Conservation (phyloP, 2,329 filamentous ascomycete species). For the Colletotrichum sp. region DNA sequence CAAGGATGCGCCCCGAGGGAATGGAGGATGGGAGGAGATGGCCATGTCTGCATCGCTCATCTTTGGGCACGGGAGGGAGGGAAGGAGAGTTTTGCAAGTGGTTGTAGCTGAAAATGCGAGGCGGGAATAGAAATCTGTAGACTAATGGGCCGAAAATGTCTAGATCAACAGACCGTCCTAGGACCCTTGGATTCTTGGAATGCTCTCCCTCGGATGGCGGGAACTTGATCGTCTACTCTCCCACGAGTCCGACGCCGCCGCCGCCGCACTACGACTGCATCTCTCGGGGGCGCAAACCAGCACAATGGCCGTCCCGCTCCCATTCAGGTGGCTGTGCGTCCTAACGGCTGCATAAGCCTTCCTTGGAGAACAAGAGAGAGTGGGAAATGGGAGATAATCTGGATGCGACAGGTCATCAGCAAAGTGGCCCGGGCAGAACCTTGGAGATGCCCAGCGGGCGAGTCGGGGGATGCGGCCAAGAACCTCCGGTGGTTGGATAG, state of each 20-base stretch:
- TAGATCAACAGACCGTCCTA: neutral
- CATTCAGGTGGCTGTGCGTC: neutral
- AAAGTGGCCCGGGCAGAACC: neutral
- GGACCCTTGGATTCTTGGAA: neutral
- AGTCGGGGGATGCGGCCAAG: neutral
- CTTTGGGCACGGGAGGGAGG: neutral
- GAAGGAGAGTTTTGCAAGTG: neutral
- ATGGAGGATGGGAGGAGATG: neutral
- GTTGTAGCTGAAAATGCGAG: neutral
- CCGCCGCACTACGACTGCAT: neutral
- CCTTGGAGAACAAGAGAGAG: neutral
- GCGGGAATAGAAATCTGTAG: neutral
- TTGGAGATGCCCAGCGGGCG: neutral
- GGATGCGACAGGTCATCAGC: neutral
- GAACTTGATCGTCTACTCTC: neutral
- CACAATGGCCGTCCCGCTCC: neutral
- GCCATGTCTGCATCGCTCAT: neutral
- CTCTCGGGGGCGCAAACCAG: neutral
- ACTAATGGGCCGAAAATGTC: neutral
- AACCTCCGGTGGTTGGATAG: neutral
- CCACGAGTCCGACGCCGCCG: neutral
- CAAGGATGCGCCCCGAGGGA: constrained; percentile 6
- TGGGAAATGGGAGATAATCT: neutral
- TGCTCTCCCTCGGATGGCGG: neutral
- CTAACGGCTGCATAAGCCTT: neutral